phyloP scores from a whole-genome alignment of 176 grass and related monocot genomes.

The Metroxylon sagu region DNA sequence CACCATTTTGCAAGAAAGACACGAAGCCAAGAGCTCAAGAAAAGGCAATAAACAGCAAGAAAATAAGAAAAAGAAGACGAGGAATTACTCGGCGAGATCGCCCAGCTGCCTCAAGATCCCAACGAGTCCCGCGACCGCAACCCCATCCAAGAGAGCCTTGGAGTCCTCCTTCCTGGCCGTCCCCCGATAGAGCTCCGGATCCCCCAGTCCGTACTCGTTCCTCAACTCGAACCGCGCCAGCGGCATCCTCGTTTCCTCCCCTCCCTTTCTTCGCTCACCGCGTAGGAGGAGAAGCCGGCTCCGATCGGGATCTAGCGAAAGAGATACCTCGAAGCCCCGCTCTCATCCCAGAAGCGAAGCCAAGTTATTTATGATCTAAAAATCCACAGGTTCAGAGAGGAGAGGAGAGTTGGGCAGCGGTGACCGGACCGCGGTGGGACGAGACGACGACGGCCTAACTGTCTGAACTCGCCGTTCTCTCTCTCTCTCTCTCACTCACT shows the following conservation, averaged over 20 bases:
- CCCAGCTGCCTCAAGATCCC: constrained; percentile 97
- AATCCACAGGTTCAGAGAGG: too few species aligned
- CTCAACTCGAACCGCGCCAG: constrained; percentile 78
- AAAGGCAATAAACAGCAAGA: too few species aligned
- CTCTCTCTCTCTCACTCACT: not conserved
- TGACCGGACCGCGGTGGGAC: too few species aligned
- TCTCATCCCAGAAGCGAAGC: not conserved
- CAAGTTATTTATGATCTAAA: too few species aligned
- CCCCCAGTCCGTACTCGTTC: constrained; percentile 86
- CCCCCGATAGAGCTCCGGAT: constrained; percentile 48
- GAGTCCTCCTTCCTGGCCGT: constrained; percentile 50
- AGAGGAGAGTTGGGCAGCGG: too few species aligned
- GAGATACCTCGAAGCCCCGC: not conserved
- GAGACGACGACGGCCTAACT: too few species aligned
- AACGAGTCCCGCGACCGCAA: constrained; percentile 91
- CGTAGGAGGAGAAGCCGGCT: not conserved
- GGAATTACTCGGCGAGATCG: constrained; percentile 81
- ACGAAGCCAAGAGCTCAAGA: too few species aligned
- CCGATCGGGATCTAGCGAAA: not conserved
- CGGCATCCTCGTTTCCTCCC: constrained; percentile 47
- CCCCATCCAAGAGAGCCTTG: constrained; percentile 81
- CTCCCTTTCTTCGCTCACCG: constrained; percentile 8
- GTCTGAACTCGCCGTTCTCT: too few species aligned
- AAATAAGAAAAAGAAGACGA: too few species aligned
- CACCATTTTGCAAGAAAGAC: too few species aligned